Base-by-base conservation (phyloP, 352 stramenopile species). In the Globisporangium takayamanum region DNA sequence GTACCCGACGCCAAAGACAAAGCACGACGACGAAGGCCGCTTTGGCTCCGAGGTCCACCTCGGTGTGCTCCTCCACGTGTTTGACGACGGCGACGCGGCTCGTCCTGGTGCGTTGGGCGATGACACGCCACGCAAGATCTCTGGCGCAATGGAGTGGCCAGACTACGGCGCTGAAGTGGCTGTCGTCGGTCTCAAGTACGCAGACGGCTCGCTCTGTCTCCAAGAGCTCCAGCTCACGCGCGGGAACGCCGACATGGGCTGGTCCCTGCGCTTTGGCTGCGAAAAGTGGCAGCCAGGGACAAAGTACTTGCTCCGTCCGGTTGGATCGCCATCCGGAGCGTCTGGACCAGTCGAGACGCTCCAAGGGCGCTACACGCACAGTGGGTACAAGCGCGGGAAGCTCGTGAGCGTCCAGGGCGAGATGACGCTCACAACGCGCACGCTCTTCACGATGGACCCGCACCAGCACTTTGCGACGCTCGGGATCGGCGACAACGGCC, bases 221-320 rank as follows among this genome's bases (percentile, higher is more conserved):
- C 79, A 94, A 64, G 88, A 96, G 66, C 65, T 93, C 22, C 79
- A 93, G 37, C 62, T 96, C 60, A 73, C 84, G 30, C 81, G 84
- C 20, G 88, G 88, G 30, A 86, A 92, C 57, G 69, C 84, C 16
- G 81, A 93, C 48, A 93, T 95, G 80, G 88, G 87, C 12, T 97
- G 88, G 88, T 80, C 70, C 42, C 55, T 94, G 62, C 80, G 87
- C 10, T 97, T 97, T 66, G 88, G 87, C 5, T 80, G 67, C 7
- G 83, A 94, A 55, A 88, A 86, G 54, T 97, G 87, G 87, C 84
- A 93, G 26, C 84, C 88, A 5, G 88, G 87, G 3, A 94, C 86
- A 11, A 89, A 88, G 62, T 97, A 96, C 60, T 70, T 66, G 15
- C 65, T 96, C 15, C 67, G 48, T 0, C 69, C 70, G 5, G 41